phyloP scores from a whole-genome alignment of 1,284 basidiomycete species.

The Microbotryum intermedium region DNA sequence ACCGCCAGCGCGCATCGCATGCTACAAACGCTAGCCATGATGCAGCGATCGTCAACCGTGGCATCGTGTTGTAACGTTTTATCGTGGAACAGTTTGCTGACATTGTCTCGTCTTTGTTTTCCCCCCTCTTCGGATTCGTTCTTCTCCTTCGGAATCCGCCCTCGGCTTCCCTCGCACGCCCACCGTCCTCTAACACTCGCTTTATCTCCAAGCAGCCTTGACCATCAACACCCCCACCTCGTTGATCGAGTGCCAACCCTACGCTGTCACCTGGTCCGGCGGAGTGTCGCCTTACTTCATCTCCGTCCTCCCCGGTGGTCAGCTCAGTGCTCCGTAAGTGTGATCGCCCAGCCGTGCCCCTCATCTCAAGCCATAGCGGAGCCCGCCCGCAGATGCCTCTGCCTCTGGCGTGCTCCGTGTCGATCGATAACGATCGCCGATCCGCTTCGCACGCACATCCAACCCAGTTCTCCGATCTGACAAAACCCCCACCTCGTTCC shows the following conservation, averaged over 20 bases:
- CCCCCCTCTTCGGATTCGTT: no score
- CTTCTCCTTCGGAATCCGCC: no score
- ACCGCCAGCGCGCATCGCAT: no score
- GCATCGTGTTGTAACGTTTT: no score
- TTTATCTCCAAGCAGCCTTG: not conserved
- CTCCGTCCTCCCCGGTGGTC: slow-evolving; percentile 3
- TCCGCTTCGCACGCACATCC: not conserved
- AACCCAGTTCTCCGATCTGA: not conserved
- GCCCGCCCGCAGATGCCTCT: no score
- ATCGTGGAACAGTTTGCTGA: no score
- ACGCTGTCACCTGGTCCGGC: slow-evolving; percentile 2
- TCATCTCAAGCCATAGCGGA: not conserved
- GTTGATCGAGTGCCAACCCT: slow-evolving; percentile 1
- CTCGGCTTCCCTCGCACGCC: no score
- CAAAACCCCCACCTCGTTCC: not conserved
- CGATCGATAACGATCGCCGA: no score
- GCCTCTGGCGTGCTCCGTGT: no score
- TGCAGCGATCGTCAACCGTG: no score
- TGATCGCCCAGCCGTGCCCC: not conserved
- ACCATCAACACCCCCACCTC: slow-evolving; percentile 1
- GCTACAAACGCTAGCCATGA: no score
- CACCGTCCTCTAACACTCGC: not conserved
- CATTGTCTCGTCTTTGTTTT: no score
- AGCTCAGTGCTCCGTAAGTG: not conserved
- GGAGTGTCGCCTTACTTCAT: not conserved